Conservation (phyloP, 768 basidiomycete genomes). For the Mycena amicta region DNA sequence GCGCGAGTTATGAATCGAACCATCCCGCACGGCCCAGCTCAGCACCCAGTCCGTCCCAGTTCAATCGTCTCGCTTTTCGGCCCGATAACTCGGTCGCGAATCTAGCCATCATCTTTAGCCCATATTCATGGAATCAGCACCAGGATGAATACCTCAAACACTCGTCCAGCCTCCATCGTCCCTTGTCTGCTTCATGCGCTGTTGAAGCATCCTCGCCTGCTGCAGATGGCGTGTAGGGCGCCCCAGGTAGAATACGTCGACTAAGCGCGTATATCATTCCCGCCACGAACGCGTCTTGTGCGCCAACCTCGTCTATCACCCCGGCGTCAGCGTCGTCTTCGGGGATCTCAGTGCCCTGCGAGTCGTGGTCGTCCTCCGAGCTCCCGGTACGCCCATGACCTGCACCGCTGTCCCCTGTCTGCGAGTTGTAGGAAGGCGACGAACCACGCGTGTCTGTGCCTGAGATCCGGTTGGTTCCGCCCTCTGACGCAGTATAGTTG, state of each 20-base stretch:
- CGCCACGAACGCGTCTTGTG: slow-evolving; percentile 82
- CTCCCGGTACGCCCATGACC: slow-evolving; percentile 32
- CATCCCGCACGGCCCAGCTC: slow-evolving; percentile 79
- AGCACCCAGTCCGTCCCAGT: slow-evolving; percentile 69
- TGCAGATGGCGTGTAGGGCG: slow-evolving; percentile 70
- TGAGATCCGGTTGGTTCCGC: slow-evolving; percentile 23
- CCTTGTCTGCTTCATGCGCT: slow-evolving; percentile 43
- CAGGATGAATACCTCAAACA: slow-evolving; percentile 60
- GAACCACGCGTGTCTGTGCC: slow-evolving; percentile 28
- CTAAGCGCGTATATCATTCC: slow-evolving; percentile 87
- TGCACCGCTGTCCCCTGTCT: slow-evolving; percentile 15
- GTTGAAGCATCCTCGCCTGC: slow-evolving; percentile 37
- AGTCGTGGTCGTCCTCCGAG: slow-evolving; percentile 53
- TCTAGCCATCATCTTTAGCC: too few relatives aligned
- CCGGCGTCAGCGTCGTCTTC: slow-evolving; percentile 41
- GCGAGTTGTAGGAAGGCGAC: slow-evolving; percentile 26
- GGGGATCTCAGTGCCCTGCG: slow-evolving; percentile 61
- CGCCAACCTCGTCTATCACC: slow-evolving; percentile 71
- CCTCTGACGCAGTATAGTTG: slow-evolving; percentile 22
- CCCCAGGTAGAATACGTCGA: slow-evolving; percentile 68
- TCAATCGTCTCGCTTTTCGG: slow-evolving; percentile 62
- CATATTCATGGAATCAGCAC: neutral
- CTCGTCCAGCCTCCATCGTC: slow-evolving; percentile 80
- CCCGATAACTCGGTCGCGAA: slow-evolving; percentile 86
- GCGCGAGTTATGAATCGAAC: slow-evolving; percentile 49